Base-by-base conservation (phyloP, 2,329 filamentous ascomycete genomes). In the Monosporascus sp. region DNA sequence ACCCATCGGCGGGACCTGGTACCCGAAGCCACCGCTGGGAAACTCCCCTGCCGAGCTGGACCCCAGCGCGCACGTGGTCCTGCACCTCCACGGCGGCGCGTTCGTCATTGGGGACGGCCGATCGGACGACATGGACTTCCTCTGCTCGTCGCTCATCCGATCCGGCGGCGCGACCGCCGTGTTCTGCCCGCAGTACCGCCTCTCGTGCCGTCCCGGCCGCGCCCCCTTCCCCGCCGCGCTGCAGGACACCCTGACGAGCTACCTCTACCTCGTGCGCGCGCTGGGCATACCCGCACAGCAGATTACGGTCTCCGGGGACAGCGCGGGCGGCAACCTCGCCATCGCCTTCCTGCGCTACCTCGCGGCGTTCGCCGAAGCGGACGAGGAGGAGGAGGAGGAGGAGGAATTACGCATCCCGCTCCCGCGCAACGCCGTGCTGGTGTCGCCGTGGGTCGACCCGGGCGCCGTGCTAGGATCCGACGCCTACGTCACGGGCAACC, bases 221-320 rank as follows among this genome's bases (percentile, higher is more conserved):
- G 58, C 61, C 17, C 72, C 69, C 0, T 81, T 80, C 62, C 78
- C 78, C 1, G 77, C 77, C 1, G 73, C 74, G 4, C 60, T 79
- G 3, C 77, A 80, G 61, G 78, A 81, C 58, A 66, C 65, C 3
- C 55, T 81, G 44, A 73, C 76, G 0, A 58, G 68, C 4, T 79
- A 78, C 58, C 59, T 72, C 6, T 74, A 78, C 60, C 68, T 79
- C 0, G 54, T 77, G 11, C 60, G 70, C n/a, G 63, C 65, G 5
- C 60, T 75, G 15, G 54, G 65, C 1, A 68, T 80, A 42, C 60
- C 72, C 0, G 57, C 76, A 0, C 48, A 55, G 0, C 65, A 72
- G 36, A 75, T 80, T 51, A 64, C 74, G 0, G 17, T 81, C 0
- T 72, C 69, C 0, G 78, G 78, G 5, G 78, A 81, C 60, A 75